Base-by-base conservation (phyloP, 345 rosid species). In the Passiflora organensis region DNA sequence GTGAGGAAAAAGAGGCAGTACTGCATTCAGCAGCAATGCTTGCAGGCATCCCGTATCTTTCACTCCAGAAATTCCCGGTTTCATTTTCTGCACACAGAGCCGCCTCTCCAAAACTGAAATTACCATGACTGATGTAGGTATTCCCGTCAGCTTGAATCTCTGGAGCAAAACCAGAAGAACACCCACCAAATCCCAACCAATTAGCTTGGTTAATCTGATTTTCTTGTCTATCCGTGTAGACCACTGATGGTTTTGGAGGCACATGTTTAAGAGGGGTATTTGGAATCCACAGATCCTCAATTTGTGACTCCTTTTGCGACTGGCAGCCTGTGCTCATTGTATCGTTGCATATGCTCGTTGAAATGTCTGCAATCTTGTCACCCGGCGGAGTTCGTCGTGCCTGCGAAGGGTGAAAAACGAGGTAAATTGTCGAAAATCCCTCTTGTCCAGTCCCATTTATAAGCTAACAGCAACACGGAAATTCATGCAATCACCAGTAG, bases 221-320 rank as follows among this genome's bases (percentile, higher is more conserved):
- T 63, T 65, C 77, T 46, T 59, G 65, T n/a, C 41, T 43, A 4
- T 53, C 72, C 43, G 19, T 17, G 50, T 64, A 63, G 72, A 77
- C 65, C 69, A 63, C 60, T 0, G 47, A 52, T 2, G 73, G 53
- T 42, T 48, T 54, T 2, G 75, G 74, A 49, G 17, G 74, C 46
- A 60, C 60, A 38, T 78, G 71, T 71, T 61, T 73, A 15, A 38
- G 32, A 14, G 82, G 88, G 51, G 84, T 78, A 43, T 61, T 46
- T 15, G 87, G 89, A 59, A 73, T 73, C 86, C 83, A 79, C 32
- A 74, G 64, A 32, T 45, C 18, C 24, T 56, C 77, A 53, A 48
- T 36, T 47, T 58, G 66, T 13, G 50, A 54, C 46, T 73, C 77
- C 49, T 72, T 68, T 32, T 45, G 36, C 25, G 25, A 48, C 49